Conservation (phyloP, 768 basidiomycete species). For the Kwoniella heveanensis region DNA sequence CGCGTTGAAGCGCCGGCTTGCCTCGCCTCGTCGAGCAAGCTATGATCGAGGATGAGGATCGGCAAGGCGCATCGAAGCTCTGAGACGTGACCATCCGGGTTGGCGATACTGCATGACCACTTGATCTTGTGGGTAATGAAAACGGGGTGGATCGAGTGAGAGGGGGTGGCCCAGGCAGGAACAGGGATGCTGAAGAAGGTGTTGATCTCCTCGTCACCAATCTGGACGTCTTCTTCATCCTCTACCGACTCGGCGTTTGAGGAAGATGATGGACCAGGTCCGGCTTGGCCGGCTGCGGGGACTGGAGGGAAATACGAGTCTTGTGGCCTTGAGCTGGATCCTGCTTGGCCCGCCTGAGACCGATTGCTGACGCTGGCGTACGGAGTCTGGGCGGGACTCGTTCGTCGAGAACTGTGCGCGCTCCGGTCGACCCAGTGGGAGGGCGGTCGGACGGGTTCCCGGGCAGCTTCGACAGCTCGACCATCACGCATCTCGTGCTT, state of each 20-base stretch:
- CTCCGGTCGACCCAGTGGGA: conserved; percentile 18
- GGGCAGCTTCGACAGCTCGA: conserved; percentile 33
- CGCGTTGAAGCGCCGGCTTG: conserved; percentile 73
- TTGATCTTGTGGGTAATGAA: conserved; percentile 70
- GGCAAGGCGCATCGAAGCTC: conserved; percentile 95
- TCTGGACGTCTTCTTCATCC: conserved; percentile 30
- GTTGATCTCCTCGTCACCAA: conserved; percentile 57
- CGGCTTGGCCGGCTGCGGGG: conserved; percentile 8
- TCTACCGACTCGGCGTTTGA: conserved; percentile 2
- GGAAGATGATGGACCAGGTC: conserved; percentile 24
- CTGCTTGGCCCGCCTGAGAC: conserved; percentile 6
- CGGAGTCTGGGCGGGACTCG: conserved; percentile 21
- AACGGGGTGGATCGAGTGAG: conserved; percentile 75
- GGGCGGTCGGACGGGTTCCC: conserved; percentile 27
- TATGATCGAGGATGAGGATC: conserved; percentile 74
- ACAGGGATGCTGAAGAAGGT: conserved; percentile 66
- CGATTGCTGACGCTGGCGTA: background rate
- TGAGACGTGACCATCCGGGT: conserved; percentile 87
- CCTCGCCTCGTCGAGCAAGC: conserved; percentile 74
- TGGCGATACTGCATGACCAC: conserved; percentile 70
- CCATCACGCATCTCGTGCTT: conserved; percentile 73
- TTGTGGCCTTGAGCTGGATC: conserved; percentile 9
- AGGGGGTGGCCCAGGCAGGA: conserved; percentile 67
- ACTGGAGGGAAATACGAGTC: conserved; percentile 23
- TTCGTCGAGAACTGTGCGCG: conserved; percentile 3